Evolutionary conservation across 306 rosid genomes (phyloP).

Genomic region (Cyamopsis tetragonoloba): DNA sequence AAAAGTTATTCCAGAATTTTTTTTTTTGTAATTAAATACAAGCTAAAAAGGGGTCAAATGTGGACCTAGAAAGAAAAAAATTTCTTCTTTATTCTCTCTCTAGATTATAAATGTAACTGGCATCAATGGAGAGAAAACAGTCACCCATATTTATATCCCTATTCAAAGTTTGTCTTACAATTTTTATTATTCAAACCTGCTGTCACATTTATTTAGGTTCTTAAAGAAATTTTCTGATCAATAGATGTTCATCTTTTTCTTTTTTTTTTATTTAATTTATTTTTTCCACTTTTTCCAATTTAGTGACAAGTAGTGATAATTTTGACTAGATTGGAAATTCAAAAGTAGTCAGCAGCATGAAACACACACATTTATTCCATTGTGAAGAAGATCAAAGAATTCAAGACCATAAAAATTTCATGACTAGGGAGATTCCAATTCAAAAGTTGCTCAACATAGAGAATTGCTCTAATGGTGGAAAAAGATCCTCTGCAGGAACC

Average conservation of each 20-base stretch:
- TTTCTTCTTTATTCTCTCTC: neutral
- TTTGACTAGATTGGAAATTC: slow-evolving; percentile 10
- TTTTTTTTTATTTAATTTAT: neutral
- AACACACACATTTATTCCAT: neutral
- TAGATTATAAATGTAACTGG: neutral
- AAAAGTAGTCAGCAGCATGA: slow-evolving; percentile 1
- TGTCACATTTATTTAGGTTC: neutral
- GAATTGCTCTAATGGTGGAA: slow-evolving; percentile 2
- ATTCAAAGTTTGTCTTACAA: neutral
- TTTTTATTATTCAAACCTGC: neutral
- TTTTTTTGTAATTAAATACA: neutral
- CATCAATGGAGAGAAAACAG: neutral
- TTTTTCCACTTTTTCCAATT: slow-evolving; percentile 20
- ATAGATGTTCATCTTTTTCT: neutral
- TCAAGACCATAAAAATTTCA: slow-evolving; percentile 22
- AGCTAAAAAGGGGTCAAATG: neutral
- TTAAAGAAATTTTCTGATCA: neutral
- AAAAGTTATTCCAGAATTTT: neutral
- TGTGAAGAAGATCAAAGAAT: slow-evolving; percentile 15
- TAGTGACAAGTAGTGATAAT: slow-evolving; percentile 19
- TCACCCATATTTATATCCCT: neutral
- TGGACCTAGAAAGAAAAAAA: neutral
- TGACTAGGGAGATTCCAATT: slow-evolving; percentile 33
- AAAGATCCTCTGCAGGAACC: slow-evolving; percentile 11
- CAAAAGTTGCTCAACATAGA: neutral